Base-by-base conservation (phyloP, 148 eudicot genomes). In the Rhododendron molle region DNA sequence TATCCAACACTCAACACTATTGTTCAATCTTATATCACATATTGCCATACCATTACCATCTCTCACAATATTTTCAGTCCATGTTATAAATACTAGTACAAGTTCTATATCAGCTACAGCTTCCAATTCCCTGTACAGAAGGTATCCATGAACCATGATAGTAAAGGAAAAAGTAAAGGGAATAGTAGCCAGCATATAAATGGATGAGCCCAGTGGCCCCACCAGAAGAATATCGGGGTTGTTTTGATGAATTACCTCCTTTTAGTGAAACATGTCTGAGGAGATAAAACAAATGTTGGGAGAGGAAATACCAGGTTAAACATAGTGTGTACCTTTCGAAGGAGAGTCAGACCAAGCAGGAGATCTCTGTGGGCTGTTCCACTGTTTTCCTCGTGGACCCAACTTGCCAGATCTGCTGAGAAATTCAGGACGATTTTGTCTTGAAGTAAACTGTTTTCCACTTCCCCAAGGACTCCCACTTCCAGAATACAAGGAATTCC, bases 341-440 rank as follows among this genome's bases (percentile, higher is more conserved):
- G 93, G 93, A 54, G 93, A 87, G 65, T 88, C 86, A 9, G 89
- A 73, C 92, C 87, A 86, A 58, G 86, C 80, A 83, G 89, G 86
- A 62, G 88, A 73, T 62, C 85, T 77, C 32, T 83, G 84, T 40
- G 94, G 88, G 88, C 89, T 85, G 79, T 86, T 87, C 93, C 89
- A 86, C n/a, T 85, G 80, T 83, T 36, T 89, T 73, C 88, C 87
- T 40, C 26, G 85, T 47, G 85, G 28, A 26, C 86, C 84, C 62
- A 44, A 26, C 78, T 83, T 88, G 69, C 87, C 83, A 72, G 91
- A 81, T 90, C 87, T 89, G 83, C 92, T 91, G 58, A 83, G 84
- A 85, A 93, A 93, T 87, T 91, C 95, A 50, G 94, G 90, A 49
- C 89, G 91, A 56, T 85, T 89, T 32, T 71, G 82, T 34, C 76